Evolutionary conservation across 2,329 filamentous ascomycete species (phyloP).

Genomic region (Didymella sp.): DNA sequence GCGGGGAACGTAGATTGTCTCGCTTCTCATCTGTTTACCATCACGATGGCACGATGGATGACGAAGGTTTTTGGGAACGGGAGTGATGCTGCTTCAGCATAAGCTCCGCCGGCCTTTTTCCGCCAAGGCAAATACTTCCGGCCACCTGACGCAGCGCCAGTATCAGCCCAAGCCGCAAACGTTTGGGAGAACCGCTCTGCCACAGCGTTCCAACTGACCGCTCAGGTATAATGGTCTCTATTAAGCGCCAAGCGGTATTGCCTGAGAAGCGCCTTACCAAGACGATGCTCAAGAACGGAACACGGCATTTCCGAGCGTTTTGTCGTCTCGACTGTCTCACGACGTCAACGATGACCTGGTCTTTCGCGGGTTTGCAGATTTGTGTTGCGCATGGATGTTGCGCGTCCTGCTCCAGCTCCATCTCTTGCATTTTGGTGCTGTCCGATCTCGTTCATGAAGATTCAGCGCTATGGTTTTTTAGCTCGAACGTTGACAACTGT

Average conservation of each 20-base stretch:
- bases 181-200: slow-evolving; percentile 43
- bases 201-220: slow-evolving; percentile 32
- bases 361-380: slow-evolving; percentile 20
- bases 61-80: slow-evolving; percentile 16
- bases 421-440: not conserved
- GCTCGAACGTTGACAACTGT: slow-evolving; percentile 11
- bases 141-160: slow-evolving; percentile 40
- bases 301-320: slow-evolving; percentile 36
- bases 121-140: slow-evolving; percentile 28
- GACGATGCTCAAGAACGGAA: slow-evolving; percentile 46
- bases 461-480: slow-evolving; percentile 2
- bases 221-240: slow-evolving; percentile 14
- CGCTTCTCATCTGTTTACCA: not conserved
- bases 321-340: slow-evolving; percentile 48
- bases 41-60: slow-evolving; percentile 3
- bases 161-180: slow-evolving; percentile 39
- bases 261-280: slow-evolving; percentile 35
- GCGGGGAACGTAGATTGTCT: slow-evolving; percentile 12
- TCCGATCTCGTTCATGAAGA: slow-evolving; percentile 1
- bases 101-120: slow-evolving; percentile 5
- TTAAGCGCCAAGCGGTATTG: slow-evolving; percentile 34
- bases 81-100: slow-evolving; percentile 21
- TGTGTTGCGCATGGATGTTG: slow-evolving; percentile 20
- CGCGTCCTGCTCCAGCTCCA: slow-evolving; percentile 24
- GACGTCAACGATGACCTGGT: slow-evolving; percentile 35